Conservation (phyloP, 768 basidiomycete species). For the Mycena belliarum region DNA sequence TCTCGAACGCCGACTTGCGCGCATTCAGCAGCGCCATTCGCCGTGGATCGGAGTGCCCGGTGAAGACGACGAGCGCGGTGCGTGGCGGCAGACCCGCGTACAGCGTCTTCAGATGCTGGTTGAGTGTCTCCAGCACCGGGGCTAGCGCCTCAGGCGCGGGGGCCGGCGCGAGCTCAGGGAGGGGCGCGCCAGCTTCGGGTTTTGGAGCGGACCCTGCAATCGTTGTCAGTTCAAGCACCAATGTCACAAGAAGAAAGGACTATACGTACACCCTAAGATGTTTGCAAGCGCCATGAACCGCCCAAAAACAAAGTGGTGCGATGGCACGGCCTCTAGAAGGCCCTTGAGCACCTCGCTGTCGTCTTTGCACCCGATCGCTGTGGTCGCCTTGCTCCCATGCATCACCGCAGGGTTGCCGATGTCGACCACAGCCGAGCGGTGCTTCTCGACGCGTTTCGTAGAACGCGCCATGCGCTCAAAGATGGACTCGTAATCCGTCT, state of each 20-base stretch:
- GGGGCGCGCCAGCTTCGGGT: slow-evolving; percentile 37
- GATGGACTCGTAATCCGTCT: slow-evolving; percentile 81
- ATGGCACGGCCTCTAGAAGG: slow-evolving; percentile 54
- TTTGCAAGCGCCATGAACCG: slow-evolving; percentile 84
- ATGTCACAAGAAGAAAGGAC: not conserved
- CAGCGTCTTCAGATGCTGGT: slow-evolving; percentile 60
- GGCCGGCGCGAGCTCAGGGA: slow-evolving; percentile 28
- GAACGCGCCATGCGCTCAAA: slow-evolving; percentile 81
- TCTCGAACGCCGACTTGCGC: slow-evolving; percentile 74
- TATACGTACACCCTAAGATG: slow-evolving; percentile 71
- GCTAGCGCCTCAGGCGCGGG: slow-evolving; percentile 37
- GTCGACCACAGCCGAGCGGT: slow-evolving; percentile 75
- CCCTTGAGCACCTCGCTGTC: slow-evolving; percentile 83
- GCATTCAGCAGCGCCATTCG: slow-evolving; percentile 73
- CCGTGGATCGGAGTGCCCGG: slow-evolving; percentile 87
- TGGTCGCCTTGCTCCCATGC: slow-evolving; percentile 84
- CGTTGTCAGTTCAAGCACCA: not conserved
- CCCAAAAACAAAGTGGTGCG: slow-evolving; percentile 83
- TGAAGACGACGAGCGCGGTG: slow-evolving; percentile 83
- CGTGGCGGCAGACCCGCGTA: slow-evolving; percentile 72
- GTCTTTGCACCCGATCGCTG: slow-evolving; percentile 67
- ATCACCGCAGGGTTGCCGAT: slow-evolving; percentile 81
- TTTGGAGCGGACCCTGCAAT: slow-evolving; percentile 64
- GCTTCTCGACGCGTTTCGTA: slow-evolving; percentile 35
- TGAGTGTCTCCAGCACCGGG: slow-evolving; percentile 48